Percentiles rank a stretch among this genome's conserved stretches.
These are phyloP conservation scores for Ambispora gerdemannii DNA, from an alignment of 192 early-diverging fungal genomes.

Conservation along the genomic window DNA sequence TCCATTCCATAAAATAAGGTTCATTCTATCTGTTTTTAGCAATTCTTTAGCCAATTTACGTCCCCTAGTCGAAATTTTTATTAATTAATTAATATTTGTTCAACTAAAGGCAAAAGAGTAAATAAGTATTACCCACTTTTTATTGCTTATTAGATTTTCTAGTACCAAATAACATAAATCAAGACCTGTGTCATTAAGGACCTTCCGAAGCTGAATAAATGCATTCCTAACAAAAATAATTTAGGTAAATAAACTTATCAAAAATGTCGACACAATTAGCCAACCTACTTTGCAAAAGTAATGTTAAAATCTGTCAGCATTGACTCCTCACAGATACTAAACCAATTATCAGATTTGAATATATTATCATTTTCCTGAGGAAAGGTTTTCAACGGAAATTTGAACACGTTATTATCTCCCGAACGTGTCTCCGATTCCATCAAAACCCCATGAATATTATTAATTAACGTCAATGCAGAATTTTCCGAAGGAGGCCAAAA, in stretches of 20 bases:
- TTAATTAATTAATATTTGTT: neutral
- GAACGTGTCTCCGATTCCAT: constrained; percentile 36
- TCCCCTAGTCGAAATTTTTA: constrained; percentile 33
- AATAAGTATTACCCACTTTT: constrained; percentile 29
- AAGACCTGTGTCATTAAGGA: constrained; percentile 37
- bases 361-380: constrained; percentile 37
- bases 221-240: constrained; percentile 39
- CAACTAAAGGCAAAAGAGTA: neutral
- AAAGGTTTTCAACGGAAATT: constrained; percentile 36
- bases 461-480: neutral
- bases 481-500: constrained; percentile 3
- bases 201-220: constrained; percentile 43
- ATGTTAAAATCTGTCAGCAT: constrained; percentile 27
- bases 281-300: constrained; percentile 36
- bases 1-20: constrained; percentile 53
- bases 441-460: constrained; percentile 31
- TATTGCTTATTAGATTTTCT: constrained; percentile 39
- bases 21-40: constrained; percentile 40
- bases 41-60: constrained; percentile 48
- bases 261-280: too few species aligned
- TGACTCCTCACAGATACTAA: constrained; percentile 22
- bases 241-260: too few species aligned
- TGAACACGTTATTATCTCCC: constrained; percentile 21
- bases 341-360: constrained; percentile 38
- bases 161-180: constrained; percentile 43